Evolutionary conservation across 192 early-diverging fungal genomes (phyloP).

Genomic region (Backusella australiensis): DNA sequence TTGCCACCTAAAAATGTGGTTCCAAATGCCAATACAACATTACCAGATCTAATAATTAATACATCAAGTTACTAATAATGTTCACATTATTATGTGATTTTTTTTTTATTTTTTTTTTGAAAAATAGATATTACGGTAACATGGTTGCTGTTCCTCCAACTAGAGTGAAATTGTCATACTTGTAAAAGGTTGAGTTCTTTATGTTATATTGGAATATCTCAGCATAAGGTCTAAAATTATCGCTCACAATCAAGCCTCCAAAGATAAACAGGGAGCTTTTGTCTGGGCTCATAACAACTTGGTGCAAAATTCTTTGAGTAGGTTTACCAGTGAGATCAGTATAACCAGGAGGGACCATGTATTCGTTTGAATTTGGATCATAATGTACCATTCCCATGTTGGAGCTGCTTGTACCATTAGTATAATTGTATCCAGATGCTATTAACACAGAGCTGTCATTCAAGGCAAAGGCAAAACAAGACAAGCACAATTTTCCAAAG

Average conservation of each 20-base stretch:
- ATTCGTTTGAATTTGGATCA: background rate
- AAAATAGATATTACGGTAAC: background rate
- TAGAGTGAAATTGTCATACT: background rate
- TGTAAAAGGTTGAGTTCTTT: background rate
- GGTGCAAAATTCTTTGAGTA: background rate
- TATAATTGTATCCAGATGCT: too few species aligned
- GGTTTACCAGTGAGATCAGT: background rate
- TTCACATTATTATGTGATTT: too few species aligned
- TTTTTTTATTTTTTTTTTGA: too few species aligned
- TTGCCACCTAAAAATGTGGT: background rate
- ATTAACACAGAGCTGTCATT: too few species aligned
- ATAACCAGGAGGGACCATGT: background rate
- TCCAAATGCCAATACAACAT: background rate
- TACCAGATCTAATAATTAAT: background rate
- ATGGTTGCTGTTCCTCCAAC: background rate
- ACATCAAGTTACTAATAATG: too few species aligned
- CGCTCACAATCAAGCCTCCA: background rate
- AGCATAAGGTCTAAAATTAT: background rate
- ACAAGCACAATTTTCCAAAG: too few species aligned
- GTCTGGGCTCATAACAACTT: background rate
- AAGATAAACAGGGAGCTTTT: background rate
- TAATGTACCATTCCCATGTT: background rate
- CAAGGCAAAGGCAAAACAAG: too few species aligned
- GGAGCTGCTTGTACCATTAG: too few species aligned
- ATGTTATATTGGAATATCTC: background rate